Evolutionary conservation across 768 basidiomycete genomes (phyloP).

Genomic region (Boletus rubroflammeus): DNA sequence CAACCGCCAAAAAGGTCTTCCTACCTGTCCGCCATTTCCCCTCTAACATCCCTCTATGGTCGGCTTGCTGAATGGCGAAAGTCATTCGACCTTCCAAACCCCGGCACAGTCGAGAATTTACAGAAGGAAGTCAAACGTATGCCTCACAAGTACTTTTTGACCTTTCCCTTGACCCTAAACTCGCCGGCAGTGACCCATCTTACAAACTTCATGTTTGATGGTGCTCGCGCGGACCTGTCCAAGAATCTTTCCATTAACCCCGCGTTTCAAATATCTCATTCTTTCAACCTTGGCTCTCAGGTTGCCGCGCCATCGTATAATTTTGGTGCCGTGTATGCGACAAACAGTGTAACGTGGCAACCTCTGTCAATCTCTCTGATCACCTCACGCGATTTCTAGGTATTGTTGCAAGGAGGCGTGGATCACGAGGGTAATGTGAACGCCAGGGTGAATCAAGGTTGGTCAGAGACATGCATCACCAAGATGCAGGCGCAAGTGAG

Average conservation of each 20-base stretch:
- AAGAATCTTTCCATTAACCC: slow-evolving; percentile 91
- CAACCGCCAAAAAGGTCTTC: slow-evolving; percentile 38
- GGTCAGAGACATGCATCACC: slow-evolving; percentile 71
- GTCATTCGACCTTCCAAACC: slow-evolving; percentile 78
- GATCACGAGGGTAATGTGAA: slow-evolving; percentile 92
- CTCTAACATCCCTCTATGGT: slow-evolving; percentile 63
- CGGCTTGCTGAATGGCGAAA: slow-evolving; percentile 80
- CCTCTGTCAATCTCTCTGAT: slow-evolving; percentile 13
- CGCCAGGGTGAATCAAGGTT: slow-evolving; percentile 85
- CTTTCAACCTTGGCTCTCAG: slow-evolving; percentile 87
- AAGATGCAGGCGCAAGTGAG: slow-evolving; percentile 87
- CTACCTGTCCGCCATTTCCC: slow-evolving; percentile 36
- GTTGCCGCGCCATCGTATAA: slow-evolving; percentile 85
- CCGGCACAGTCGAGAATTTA: slow-evolving; percentile 90
- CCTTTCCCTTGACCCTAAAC: background rate
- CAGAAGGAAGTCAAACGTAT: slow-evolving; percentile 90
- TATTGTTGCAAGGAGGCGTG: slow-evolving; percentile 89
- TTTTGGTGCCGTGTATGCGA: slow-evolving; percentile 91
- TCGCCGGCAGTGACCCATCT: slow-evolving; percentile 71
- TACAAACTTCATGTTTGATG: slow-evolving; percentile 95
- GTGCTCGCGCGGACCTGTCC: slow-evolving; percentile 91
- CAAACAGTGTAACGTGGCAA: slow-evolving; percentile 54
- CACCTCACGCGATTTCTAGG: slow-evolving; percentile 42
- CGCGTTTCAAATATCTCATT: slow-evolving; percentile 98
- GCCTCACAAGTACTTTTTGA: slow-evolving; percentile 20